These are phyloP conservation scores for Capronia americana DNA, from an alignment of 2,329 filamentous ascomycete genomes.

Conservation along the genomic window DNA sequence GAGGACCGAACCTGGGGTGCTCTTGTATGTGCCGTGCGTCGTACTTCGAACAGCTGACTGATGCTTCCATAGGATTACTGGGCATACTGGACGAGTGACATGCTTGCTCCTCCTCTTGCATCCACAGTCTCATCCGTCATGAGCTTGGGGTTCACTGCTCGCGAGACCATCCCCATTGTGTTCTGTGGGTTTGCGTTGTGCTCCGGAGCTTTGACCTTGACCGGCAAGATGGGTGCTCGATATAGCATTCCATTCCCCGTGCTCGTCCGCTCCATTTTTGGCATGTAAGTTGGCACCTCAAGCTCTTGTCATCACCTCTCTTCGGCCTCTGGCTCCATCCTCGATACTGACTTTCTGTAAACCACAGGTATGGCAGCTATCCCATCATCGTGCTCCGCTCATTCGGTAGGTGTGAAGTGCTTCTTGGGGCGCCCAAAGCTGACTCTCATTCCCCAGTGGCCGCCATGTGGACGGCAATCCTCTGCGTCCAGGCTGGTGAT, in stretches of 20 bases:
- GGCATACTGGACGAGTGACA: constrained; percentile 58
- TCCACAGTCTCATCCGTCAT: constrained; percentile 51
- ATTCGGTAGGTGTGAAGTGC: constrained; percentile 45
- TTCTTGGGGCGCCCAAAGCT: background rate
- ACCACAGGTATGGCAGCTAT: constrained; percentile 44
- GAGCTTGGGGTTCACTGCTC: constrained; percentile 54
- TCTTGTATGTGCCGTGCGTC: constrained; percentile 37
- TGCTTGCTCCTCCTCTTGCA: constrained; percentile 52
- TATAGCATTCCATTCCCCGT: constrained; percentile 45
- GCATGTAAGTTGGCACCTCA: constrained; percentile 40
- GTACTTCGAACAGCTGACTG: constrained; percentile 5
- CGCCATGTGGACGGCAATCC: constrained; percentile 56
- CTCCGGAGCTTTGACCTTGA: constrained; percentile 57
- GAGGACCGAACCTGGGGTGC: constrained; percentile 55
- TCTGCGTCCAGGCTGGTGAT: constrained; percentile 54
- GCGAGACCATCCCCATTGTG: constrained; percentile 57
- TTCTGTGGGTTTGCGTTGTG: constrained; percentile 57
- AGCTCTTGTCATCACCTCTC: background rate
- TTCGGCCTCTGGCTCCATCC: background rate
- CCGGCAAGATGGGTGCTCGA: constrained; percentile 51
- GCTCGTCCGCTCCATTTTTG: constrained; percentile 45
- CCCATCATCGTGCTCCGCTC: constrained; percentile 44
- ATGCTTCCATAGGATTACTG: constrained; percentile 22
- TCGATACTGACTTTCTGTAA: background rate
- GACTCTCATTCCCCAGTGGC: constrained; percentile 42